phyloP scores from a whole-genome alignment of 768 basidiomycete species.

The Mycena galopus region DNA sequence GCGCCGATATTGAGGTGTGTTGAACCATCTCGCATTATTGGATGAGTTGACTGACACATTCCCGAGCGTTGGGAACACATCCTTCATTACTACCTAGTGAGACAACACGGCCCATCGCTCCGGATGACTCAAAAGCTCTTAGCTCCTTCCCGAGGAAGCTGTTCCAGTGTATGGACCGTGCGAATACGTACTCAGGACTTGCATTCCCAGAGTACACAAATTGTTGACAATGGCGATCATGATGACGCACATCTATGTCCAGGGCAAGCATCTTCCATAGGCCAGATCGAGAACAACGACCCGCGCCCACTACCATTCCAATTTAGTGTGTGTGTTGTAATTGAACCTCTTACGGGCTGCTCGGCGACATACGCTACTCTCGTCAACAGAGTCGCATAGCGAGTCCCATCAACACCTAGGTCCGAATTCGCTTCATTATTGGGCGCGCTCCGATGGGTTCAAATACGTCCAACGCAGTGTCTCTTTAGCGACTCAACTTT shows the following conservation, averaged over 20 bases:
- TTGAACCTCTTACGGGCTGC: background rate
- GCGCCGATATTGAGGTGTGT: no score
- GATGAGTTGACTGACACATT: no score
- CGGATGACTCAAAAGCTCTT: no score
- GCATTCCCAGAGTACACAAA: background rate
- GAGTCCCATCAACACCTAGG: background rate
- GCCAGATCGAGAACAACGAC: slow-evolving; percentile 5
- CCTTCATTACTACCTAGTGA: no score
- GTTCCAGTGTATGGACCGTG: no score
- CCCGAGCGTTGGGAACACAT: no score
- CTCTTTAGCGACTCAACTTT: background rate
- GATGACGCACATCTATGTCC: slow-evolving; percentile 5
- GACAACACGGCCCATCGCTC: no score
- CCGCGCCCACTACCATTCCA: background rate
- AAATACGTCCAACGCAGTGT: background rate
- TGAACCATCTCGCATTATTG: no score
- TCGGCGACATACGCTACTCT: background rate
- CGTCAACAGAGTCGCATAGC: background rate
- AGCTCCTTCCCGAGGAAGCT: no score
- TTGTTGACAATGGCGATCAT: background rate
- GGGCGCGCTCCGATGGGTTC: background rate
- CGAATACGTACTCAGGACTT: background rate
- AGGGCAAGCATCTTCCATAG: background rate
- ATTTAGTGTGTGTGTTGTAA: background rate
- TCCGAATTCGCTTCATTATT: slow-evolving; percentile 2